phyloP scores from a whole-genome alignment of 2,329 filamentous ascomycete species.

The Phyllosticta citribraziliensis region DNA sequence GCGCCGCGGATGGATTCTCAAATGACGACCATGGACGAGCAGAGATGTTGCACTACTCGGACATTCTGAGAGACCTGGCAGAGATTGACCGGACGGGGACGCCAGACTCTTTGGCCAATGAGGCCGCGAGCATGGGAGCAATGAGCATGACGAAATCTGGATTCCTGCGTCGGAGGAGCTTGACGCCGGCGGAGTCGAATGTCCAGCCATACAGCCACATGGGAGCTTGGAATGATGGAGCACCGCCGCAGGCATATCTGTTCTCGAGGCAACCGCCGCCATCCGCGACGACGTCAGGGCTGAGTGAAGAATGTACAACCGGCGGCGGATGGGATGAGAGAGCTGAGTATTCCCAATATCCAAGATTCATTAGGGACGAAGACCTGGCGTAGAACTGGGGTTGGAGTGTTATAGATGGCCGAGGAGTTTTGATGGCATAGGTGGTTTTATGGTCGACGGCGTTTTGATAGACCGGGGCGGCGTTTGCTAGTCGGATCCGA shows the following conservation, averaged over 20 bases:
- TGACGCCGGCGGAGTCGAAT: neutral
- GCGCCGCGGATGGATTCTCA: neutral
- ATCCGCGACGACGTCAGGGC: neutral
- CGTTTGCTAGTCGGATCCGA: neutral
- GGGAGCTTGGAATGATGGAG: conserved; percentile 2
- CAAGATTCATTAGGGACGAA: conserved; percentile 1
- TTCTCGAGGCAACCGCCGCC: neutral
- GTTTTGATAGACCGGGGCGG: neutral
- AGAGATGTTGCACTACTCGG: neutral
- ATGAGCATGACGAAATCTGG: conserved; percentile 1
- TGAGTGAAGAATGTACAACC: neutral
- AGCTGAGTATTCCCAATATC: neutral
- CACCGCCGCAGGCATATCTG: neutral
- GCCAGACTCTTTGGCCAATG: conserved; percentile 1
- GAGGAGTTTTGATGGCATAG: neutral
- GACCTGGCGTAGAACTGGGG: neutral
- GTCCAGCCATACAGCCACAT: neutral
- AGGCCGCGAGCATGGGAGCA: conserved; percentile 3
- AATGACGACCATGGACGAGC: neutral
- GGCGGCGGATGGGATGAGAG: neutral
- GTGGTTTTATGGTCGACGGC: neutral
- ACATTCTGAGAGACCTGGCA: conserved; percentile 2
- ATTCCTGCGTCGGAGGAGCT: neutral
- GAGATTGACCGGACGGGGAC: conserved; percentile 1
- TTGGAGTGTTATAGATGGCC: neutral